Base-by-base conservation (phyloP, 306 rosid species). In the Boehmeria nivea region DNA sequence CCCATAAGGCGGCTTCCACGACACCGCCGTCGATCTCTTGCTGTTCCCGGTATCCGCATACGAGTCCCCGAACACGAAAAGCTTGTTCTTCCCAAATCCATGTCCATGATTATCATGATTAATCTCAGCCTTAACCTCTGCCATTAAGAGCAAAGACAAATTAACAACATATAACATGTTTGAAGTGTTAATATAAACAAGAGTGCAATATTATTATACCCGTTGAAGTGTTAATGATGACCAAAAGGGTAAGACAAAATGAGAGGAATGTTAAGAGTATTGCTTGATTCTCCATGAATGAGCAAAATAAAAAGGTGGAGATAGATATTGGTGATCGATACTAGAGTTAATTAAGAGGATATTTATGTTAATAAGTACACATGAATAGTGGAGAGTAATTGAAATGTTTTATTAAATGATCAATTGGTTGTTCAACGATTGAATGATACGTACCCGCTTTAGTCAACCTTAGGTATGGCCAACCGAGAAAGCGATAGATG, bases 41-140 rank as follows among this genome's bases (percentile, higher is more conserved):
- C 51, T 68, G 39, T 85, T 85, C 1, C 94, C 83, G 0, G 78
- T 76, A 40, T 83, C 89, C 5, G 42, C 83, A 8, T 79, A 83
- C 0, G 86, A 83, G 27, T 76, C 86, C 23, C 89, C 83, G 22
- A 83, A 79, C 3, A 79, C 83, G 40, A 83, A 83, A 36, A 79
- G 65, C 51, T 58, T 54, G 1, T 43, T 25, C 37, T 66, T 75
- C 6, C 25, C 12, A 34, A 31, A 10, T 5, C 50, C 40, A 20
- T 23, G 6, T 2, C 16, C 18, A 27, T 13, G n/a, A 21, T 5
- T 24, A 20, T 8, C 31, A 21, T 46, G 14, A 51, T 8, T 24
- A 9, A 25, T 36, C 56, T 12, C 16, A 6, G 36, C 9, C 36
- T 28, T 8, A 28, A 28, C 34, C 3, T 3, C 34, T 6, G 3